Evolutionary conservation across 495 filamentous ascomycete genomes (phyloP).

Genomic region (Penicillium flavigenum): DNA sequence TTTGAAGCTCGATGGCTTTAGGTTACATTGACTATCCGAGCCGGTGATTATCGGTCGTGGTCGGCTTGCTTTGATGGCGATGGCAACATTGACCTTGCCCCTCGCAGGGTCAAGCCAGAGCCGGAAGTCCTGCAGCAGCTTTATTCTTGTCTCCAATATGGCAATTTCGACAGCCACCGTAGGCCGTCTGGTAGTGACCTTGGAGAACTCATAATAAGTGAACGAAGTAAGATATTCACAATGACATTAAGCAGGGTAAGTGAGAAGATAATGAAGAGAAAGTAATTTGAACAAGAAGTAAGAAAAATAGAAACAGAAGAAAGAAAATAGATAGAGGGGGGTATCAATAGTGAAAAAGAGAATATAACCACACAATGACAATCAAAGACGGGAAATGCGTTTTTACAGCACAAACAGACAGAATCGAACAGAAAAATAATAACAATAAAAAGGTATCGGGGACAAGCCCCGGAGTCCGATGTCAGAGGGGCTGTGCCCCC

Average conservation of each 20-base stretch:
- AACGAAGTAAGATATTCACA: not conserved
- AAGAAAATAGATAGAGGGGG: conserved; percentile 12
- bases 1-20: not conserved
- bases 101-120: too few relatives aligned
- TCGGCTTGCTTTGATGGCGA: too few relatives aligned
- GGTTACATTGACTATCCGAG: not conserved
- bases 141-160: too few relatives aligned
- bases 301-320: conserved; percentile 1
- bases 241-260: not conserved
- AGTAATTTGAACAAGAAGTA: not conserved
- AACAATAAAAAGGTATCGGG: not conserved
- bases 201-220: not conserved
- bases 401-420: conserved; percentile 5
- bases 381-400: conserved; percentile 13
- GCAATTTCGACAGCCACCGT: too few relatives aligned
- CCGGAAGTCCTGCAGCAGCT: too few relatives aligned
- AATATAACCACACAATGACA: conserved; percentile 9
- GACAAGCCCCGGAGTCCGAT: conserved; percentile 5
- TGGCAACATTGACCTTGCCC: too few relatives aligned
- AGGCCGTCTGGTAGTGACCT: too few relatives aligned
- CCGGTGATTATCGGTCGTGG: not conserved
- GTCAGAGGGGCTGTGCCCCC: not conserved
- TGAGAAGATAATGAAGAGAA: not conserved
- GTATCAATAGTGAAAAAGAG: conserved; percentile 19
- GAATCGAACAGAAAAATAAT: not conserved